Base-by-base conservation (phyloP, 352 stramenopile species). In the Globisporangium ultimum region DNA sequence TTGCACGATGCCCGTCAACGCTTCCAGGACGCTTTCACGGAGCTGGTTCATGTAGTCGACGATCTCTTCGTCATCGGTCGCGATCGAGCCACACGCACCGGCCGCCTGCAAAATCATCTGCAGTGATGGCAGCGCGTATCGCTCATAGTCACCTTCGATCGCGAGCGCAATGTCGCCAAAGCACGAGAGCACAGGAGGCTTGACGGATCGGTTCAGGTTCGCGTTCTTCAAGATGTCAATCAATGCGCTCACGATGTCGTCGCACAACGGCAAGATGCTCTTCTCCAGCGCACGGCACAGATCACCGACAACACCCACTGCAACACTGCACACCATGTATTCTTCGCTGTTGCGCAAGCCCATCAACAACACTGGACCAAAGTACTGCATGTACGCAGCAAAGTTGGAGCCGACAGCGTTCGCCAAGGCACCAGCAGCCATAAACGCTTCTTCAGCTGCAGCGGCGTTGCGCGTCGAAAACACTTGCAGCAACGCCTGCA, bases 31-130 rank as follows among this genome's bases (percentile, higher is more conserved):
- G 61, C 87, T 92, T 66, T 98, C 92, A 50, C 96, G 85, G 11
- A 99, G 80, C 53, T 89, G 79, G 75, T 99, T 99, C 69, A 99
- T 96, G 71, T 98, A 99, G 45, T 98, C 94, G 63, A 99, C 90
- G n/a, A 98, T 84, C 53, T 99, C 97, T 60, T 99, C 97, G 65
- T 99, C 96, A 57, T 98, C 91, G 7, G 89, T 91, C 20, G 87
- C 72, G 49, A 96, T 93, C 14, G 80, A 77, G 28, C 81, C 76
- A 32, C 91, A 97, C n/a, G 87, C 78, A 28, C 88, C 86, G 13
- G 95, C 91, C 6, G 86, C 86, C 61, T 96, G 85, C 36, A 92
- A 59, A 46, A 96, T 89, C 80, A 96, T 94, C 56, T 89, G 73
- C 55, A 94, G 71, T 28, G 89, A 90, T 43, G 83, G 72, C 17